phyloP scores from a whole-genome alignment of 1,139 yeast species.

The Saccharomyces hybrid region DNA sequence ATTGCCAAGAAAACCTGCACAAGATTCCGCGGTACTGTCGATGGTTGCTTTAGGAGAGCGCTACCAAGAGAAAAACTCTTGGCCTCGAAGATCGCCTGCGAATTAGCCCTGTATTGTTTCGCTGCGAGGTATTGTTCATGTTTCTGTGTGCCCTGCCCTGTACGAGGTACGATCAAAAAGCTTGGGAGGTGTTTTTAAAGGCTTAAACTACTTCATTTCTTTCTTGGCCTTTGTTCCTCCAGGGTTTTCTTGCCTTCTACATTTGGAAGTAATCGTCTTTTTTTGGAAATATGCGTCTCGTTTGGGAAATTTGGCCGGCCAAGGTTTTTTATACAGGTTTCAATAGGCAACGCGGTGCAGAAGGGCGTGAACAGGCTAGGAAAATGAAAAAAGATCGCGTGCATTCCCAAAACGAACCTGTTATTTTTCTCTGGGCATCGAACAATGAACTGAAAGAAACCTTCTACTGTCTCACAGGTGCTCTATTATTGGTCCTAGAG shows the following conservation, averaged over 20 bases:
- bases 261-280: not conserved
- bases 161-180: not conserved
- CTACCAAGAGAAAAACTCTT: not conserved
- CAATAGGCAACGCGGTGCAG: not conserved
- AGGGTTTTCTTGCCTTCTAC: not conserved
- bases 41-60: not conserved
- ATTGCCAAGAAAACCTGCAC: no score
- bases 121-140: not conserved
- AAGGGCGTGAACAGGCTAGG: not conserved
- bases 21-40: not conserved
- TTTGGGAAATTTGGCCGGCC: not conserved
- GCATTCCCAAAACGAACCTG: not conserved
- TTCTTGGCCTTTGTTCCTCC: not conserved
- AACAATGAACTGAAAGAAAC: not conserved
- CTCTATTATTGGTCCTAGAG: not conserved
- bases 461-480: not conserved
- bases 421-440: not conserved
- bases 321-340: not conserved
- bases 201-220: not conserved
- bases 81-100: not conserved
- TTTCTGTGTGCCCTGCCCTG: not conserved
- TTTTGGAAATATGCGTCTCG: not conserved
- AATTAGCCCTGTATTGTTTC: not conserved
- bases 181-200: not conserved
- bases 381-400: not conserved